Base-by-base conservation (phyloP, 495 filamentous ascomycete species). In the Amorphotheca resinae region DNA sequence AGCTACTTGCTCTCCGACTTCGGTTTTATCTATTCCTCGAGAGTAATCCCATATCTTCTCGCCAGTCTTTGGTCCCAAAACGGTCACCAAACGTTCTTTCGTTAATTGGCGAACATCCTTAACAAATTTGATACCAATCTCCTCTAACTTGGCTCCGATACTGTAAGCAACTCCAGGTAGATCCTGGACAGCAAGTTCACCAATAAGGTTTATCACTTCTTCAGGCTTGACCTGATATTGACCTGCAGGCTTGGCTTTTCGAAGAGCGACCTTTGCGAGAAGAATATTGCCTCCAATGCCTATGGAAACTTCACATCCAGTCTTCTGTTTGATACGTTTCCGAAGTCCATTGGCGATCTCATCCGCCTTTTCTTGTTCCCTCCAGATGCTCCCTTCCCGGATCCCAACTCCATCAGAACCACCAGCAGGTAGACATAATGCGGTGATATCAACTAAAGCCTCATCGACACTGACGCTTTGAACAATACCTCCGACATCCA, bases 391-490 rank as follows among this genome's bases (percentile, higher is more conserved):
- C 0, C 77, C 81, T 54, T 93, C 84, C 15, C 68, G 67, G 9
- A 81, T 55, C 3, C 74, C 74, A n/a, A 65, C 63, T 9, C 83
- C 84, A 47, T 81, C 73, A 2, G 79, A 80, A 2, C 77, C 82
- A 18, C 77, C 74, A 4, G 69, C 74, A 9, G 72, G 63, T 22
- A 87, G 59, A 48, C 87, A 83, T 14, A 80, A 54, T 0, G 61
- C 59, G 18, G 80, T 84, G 37, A 87, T 65, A 56, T 95, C 88
- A 8, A 94, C 63, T 9, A 95, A 69, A 5, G 85, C 91, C 59
- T 98, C 91, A 51, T 98, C 91, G 40, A 98, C 82, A 49, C 91
- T 96, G 20, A 96, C 87, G 55, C 91, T 95, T 55, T 98, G 93
- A 3, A 94, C 84, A 25, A 83, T 60, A 1, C 86, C 89, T 28